Evolutionary conservation across 2,329 filamentous ascomycete species (phyloP), one percentile per base, ranked within the genome.

Genomic region (Pleochaeta shiraiana): DNA sequence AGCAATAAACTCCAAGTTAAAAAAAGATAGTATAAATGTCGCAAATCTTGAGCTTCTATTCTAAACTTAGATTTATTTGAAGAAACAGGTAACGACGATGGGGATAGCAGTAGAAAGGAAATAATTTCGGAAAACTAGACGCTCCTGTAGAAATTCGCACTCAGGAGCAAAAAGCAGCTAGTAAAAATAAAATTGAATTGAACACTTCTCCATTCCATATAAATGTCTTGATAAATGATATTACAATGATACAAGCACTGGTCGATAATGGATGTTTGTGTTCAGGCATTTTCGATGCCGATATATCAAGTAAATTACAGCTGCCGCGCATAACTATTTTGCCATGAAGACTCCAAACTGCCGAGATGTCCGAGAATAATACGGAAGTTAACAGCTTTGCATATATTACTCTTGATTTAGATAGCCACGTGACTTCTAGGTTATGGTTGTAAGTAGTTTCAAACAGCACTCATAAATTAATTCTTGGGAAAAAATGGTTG

Each of bases 221-320:
- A 19, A 61, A 61, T 24, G 57, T 30, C 21, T 37, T 61, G n/a
- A 61, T 37, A 34, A 61, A 61, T 30, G 30, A 37, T 61, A 21
- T 12, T 3, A 34, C 28, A 19, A 61, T 61, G 57, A 24, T 61
- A 5, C 57, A 61, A 61, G 57, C 57, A 12, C 26, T 61, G 16
- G 57, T 61, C 7, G 57, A 61, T 37, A 61, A 61, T 37, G 57
- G 28, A 24, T 61, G 57, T 24, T 37, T 61, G 30, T 61, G 4
- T 61, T 61, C 57, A 19, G 57, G 31, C 21, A 61, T 61, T 21
- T 34, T 61, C 7, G 33, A 37, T 61, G 57, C 34, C 30, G 26
- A 21, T 28, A 21, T 57, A 28, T 9, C 50, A 16, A 28, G 5
- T 28, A 26, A 31, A 3, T 26, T 57, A 28, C 21, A 31, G 21